Evolutionary conservation across 768 basidiomycete genomes (phyloP), one percentile per base, ranked within the genome.

Genomic region (Lyophyllum shimeji): DNA sequence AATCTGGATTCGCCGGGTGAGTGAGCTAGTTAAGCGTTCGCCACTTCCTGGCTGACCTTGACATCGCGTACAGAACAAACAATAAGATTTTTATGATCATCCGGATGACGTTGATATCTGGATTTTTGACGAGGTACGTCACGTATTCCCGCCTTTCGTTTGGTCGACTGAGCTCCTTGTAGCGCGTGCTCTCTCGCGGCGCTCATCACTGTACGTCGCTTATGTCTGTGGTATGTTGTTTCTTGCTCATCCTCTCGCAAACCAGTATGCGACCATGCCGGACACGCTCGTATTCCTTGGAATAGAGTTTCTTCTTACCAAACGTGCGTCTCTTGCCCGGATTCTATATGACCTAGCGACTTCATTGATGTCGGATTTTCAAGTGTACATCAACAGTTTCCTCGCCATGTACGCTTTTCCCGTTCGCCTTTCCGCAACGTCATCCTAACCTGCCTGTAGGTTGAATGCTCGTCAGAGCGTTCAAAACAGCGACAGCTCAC

Each of bases 371-470:
- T n/a, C n/a, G n/a, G n/a, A n/a, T 29, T 9, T 9, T 18, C 18
- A 50, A 71, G 69, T 70, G 17, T 71, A 71, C 45, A 63, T 67
- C 57, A 69, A 68, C 54, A 70, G 69, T 47, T 70, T 65, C 52
- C 57, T 71, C 23, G 67, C 69, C 12, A 71, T 71, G 69, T 68
- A 56, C 11, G 43, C 7, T 15, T 17, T 37, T 11, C 18, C 21
- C 27, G 3, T 29, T 29, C 42, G 17, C 21, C 3, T 31, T 24
- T n/a, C 15, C n/a, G 12, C 50, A 15, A 23, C 29, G 45, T 20
- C 0, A 11, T 24, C 3, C n/a, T 29, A 29, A 29, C 9, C 5
- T 33, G 13, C 20, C 31, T 54, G 20, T 31, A 66, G 65, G 65
- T 60, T 66, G 34, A 66, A 66, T 25, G 63, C 65, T 25, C 65